phyloP scores from a whole-genome alignment of 352 stramenopile genomes.

The Pythium scleroteichum region DNA sequence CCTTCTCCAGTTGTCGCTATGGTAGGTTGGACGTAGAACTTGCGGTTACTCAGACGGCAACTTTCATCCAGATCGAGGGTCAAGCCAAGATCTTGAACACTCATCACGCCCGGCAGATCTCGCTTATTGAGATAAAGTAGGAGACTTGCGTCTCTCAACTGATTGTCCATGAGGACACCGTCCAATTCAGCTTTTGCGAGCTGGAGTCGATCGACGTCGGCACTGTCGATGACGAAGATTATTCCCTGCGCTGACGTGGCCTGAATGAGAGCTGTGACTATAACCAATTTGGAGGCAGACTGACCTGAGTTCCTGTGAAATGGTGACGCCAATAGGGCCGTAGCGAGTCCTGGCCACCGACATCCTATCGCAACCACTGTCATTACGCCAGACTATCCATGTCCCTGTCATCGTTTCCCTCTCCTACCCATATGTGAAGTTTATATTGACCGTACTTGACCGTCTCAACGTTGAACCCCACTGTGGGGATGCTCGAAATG shows the following conservation, averaged over 20 bases:
- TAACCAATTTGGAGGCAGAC: neutral
- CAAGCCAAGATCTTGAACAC: constrained; percentile 48
- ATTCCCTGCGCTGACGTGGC: constrained; percentile 45
- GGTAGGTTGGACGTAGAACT: constrained; percentile 62
- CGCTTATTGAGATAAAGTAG: constrained; percentile 81
- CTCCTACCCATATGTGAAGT: constrained; percentile 85
- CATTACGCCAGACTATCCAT: neutral
- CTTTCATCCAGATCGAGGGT: constrained; percentile 55
- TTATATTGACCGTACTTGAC: constrained; percentile 73
- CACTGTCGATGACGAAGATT: constrained; percentile 85
- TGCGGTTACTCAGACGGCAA: constrained; percentile 47
- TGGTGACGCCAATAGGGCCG: constrained; percentile 84
- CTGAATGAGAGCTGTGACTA: neutral
- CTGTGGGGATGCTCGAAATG: constrained; percentile 77
- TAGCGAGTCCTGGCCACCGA: constrained; percentile 77
- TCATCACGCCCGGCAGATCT: constrained; percentile 54
- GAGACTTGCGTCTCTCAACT: constrained; percentile 64
- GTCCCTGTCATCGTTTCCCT: no score
- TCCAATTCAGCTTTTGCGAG: constrained; percentile 75
- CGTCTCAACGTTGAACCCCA: constrained; percentile 85
- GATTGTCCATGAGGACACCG: constrained; percentile 63
- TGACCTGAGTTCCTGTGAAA: constrained; percentile 81
- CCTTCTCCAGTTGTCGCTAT: constrained; percentile 79
- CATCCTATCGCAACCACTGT: constrained; percentile 42
- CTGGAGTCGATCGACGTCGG: constrained; percentile 59